phyloP scores from a whole-genome alignment of 352 stramenopile genomes.

The Phytophthora aleatoria region DNA sequence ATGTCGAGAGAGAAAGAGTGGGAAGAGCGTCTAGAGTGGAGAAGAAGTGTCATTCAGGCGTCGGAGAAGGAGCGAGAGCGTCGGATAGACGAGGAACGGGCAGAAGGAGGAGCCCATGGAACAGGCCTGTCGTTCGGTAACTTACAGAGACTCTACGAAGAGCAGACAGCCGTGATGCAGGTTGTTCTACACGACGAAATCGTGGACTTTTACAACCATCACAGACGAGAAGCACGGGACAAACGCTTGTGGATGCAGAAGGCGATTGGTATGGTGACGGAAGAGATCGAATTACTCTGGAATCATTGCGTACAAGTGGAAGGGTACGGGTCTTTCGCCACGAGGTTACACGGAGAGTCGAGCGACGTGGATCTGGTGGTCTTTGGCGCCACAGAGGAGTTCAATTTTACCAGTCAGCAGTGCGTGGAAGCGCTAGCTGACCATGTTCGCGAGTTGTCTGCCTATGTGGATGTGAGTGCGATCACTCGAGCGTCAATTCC shows the following conservation, averaged over 20 bases:
- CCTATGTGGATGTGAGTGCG: constrained; percentile 65
- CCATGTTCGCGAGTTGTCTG: constrained; percentile 26
- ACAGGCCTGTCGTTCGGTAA: constrained; percentile 59
- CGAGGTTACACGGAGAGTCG: constrained; percentile 57
- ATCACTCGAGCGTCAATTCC: constrained; percentile 77
- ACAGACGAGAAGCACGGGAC: constrained; percentile 42
- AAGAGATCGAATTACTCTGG: constrained; percentile 55
- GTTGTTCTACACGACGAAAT: constrained; percentile 83
- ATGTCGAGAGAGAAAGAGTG: constrained; percentile 81
- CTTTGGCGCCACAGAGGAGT: constrained; percentile 61
- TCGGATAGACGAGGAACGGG: constrained; percentile 62
- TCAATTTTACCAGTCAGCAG: constrained; percentile 53
- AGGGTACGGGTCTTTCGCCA: constrained; percentile 79
- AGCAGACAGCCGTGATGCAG: constrained; percentile 80
- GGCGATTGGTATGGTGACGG: constrained; percentile 54
- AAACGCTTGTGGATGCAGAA: constrained; percentile 49
- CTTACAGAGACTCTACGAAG: constrained; percentile 80
- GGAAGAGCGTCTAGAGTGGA: constrained; percentile 73
- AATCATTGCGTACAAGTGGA: constrained; percentile 56
- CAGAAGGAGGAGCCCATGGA: constrained; percentile 31
- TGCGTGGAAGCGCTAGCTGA: constrained; percentile 50
- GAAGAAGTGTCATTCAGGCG: constrained; percentile 68
- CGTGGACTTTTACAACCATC: constrained; percentile 56
- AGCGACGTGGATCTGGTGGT: constrained; percentile 87
- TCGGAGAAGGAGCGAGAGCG: constrained; percentile 76